Percentiles rank a stretch among this genome's conserved stretches.
Conservation (phyloP, 345 rosid species). For the Hibiscus syriacus region DNA sequence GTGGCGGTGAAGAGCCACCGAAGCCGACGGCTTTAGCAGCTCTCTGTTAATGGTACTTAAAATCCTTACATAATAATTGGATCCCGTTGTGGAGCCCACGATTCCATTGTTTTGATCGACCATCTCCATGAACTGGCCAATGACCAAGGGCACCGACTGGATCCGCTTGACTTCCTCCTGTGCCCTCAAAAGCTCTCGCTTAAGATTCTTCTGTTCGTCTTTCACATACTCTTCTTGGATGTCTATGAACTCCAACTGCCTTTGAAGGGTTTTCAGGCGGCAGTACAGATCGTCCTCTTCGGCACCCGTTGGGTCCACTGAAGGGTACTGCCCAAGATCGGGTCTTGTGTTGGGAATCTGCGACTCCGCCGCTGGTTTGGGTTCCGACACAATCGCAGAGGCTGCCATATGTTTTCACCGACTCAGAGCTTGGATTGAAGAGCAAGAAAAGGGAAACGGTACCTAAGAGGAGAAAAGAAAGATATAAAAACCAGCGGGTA, state of each 20-base stretch:
- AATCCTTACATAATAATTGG: conserved; percentile 89
- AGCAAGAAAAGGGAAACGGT: neutral
- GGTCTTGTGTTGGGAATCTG: conserved; percentile 19
- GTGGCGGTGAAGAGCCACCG: conserved; percentile 96
- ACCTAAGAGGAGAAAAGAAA: neutral
- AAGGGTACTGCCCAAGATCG: conserved; percentile 15
- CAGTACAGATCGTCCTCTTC: conserved; percentile 91
- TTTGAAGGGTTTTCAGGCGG: conserved; percentile 63
- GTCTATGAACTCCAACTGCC: conserved; percentile 87
- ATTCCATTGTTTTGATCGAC: conserved; percentile 98
- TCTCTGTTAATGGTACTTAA: conserved; percentile 92
- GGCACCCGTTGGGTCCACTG: conserved; percentile 5
- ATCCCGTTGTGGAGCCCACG: conserved; percentile 98
- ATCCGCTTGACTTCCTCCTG: conserved; percentile 98
- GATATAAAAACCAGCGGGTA: too few relatives aligned
- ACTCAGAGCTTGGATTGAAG: conserved; percentile 5
- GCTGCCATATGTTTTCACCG: conserved; percentile 32
- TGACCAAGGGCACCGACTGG: conserved; percentile 91
- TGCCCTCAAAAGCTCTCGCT: conserved; percentile 81
- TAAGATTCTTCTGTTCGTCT: conserved; percentile 93
- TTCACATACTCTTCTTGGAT: conserved; percentile 94
- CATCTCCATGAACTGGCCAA: conserved; percentile 99
- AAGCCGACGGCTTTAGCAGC: conserved; percentile 90
- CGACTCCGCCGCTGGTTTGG: conserved; percentile 32
- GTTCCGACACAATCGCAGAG: conserved; percentile 52